Base-by-base conservation (phyloP, 805 yeast genomes). In the Brettanomyces sp. region DNA sequence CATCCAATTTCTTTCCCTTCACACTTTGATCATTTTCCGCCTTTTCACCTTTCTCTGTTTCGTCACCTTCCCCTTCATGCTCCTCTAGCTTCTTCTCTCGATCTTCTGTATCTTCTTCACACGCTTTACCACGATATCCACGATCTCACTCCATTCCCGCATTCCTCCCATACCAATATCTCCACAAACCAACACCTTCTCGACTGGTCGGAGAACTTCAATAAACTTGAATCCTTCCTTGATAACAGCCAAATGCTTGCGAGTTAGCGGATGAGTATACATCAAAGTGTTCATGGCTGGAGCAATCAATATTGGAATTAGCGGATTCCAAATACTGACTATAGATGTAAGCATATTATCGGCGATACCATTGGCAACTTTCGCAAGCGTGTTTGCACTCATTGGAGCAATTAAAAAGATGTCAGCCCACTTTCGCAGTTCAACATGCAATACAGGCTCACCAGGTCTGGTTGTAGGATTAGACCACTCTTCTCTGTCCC, bases 141-240 rank as follows among this genome's bases (percentile, higher is more conserved):
- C 96, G 55, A 93, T 83, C 62, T 90, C 97, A 61, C 87, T 85
- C 79, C 95, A 88, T 56, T 93, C 98, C 82, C 90, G 84, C 98
- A 93, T 93, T 45, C 99, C 98, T 42, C 99, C 98, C 88, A 93
- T 85, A n/a, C 98, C 98, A 47, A 93, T 89, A 56, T 91, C 98
- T 50, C 99, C 98, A 67, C 90, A 88, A 38, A 47, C 95, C 88
- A 58, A 85, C 80, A 91, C 95, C 64, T 91, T 91, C 63, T 91
- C 99, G 23, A 89, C 88, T 0, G 99, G 99, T 61, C 82, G 84
- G 59, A 93, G 73, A n/a, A 91, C 79, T 53, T 88, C 95, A 51
- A 91, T 82, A 91, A 95, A 91, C 34, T 91, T 87, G 93, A 93
- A 90, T 52, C 89, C 96, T 52, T 88, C 95, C 41, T 77, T 75